Conservation (phyloP, 768 basidiomycete species). For the Dioszegia hungarica region DNA sequence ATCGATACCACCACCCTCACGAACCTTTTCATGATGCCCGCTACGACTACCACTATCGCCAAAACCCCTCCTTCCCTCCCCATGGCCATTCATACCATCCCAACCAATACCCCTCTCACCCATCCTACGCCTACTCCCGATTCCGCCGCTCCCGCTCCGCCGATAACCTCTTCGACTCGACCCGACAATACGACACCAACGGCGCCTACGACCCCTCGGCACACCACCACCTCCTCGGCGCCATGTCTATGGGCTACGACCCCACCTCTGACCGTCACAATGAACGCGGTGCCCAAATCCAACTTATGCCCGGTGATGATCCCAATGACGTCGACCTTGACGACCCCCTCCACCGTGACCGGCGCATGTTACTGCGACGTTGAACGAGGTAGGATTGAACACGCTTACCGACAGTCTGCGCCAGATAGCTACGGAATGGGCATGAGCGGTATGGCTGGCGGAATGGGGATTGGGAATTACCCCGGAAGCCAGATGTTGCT, state of each 20-base stretch:
- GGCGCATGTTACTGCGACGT: too few relatives aligned
- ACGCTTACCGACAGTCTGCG: constrained; percentile 36
- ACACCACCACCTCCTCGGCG: neutral
- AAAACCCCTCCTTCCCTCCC: neutral
- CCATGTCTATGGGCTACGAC: constrained; percentile 9
- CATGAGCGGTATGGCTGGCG: constrained; percentile 22
- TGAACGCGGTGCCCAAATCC: neutral
- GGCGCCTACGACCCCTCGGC: constrained; percentile 3
- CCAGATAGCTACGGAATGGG: constrained; percentile 40
- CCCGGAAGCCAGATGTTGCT: constrained; percentile 39
- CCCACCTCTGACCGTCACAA: constrained; percentile 3
- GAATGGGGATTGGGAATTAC: constrained; percentile 38
- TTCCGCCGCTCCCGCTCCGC: neutral
- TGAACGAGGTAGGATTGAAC: constrained; percentile 24
- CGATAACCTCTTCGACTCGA: neutral
- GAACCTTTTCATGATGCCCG: neutral
- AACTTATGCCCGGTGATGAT: constrained; percentile 1
- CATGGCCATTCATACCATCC: neutral
- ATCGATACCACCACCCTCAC: neutral
- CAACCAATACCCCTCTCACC: neutral
- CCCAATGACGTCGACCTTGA: neutral
- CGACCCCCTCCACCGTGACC: neutral
- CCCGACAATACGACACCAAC: constrained; percentile 7
- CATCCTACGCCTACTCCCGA: neutral
- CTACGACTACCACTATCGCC: neutral